These are phyloP conservation scores for Chondrus crispus DNA, from an alignment of 23 red algal genomes.

Conservation along the genomic window DNA sequence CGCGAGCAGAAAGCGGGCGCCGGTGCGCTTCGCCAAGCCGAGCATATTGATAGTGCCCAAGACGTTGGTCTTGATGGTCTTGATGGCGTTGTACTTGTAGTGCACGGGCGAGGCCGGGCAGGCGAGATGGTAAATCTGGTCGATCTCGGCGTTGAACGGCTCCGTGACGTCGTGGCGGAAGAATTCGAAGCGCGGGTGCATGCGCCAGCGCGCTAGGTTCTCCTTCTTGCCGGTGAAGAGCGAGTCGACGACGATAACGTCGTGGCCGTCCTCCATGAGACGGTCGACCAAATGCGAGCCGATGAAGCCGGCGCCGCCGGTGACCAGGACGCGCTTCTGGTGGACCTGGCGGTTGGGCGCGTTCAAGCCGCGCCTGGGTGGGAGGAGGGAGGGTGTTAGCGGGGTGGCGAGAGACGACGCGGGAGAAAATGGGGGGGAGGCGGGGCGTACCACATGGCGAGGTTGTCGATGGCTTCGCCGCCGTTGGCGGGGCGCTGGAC, in stretches of 20 bases:
- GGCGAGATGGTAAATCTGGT: slow-evolving; percentile 98
- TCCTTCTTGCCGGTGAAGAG: slow-evolving; percentile 96
- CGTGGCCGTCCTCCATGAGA: slow-evolving; percentile 96
- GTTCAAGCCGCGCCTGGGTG: slow-evolving; percentile 57
- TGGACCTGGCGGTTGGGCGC: slow-evolving; percentile 89
- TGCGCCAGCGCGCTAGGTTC: slow-evolving; percentile 77
- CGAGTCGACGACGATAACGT: slow-evolving; percentile 96
- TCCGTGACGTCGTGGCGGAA: slow-evolving; percentile 98
- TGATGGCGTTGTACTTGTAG: slow-evolving; percentile 99
- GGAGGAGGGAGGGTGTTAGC: not conserved
- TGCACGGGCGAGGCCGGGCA: slow-evolving; percentile 97
- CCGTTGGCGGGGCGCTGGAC: slow-evolving; percentile 72
- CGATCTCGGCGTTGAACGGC: slow-evolving; percentile 87
- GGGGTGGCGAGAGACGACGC: not conserved
- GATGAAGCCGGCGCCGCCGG: slow-evolving; percentile 99
- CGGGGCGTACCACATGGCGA: slow-evolving; percentile 58
- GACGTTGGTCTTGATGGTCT: slow-evolving; percentile 98
- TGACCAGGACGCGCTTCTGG: slow-evolving; percentile 90
- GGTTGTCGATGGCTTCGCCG: slow-evolving; percentile 70
- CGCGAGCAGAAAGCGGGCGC: slow-evolving; percentile 90
- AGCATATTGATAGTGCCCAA: slow-evolving; percentile 99
- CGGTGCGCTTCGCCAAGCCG: slow-evolving; percentile 93
- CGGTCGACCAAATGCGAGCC: slow-evolving; percentile 96
- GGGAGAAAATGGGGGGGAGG: not conserved
- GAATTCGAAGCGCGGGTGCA: slow-evolving; percentile 91